Conservation (phyloP, 192 early-diverging fungal genomes). For the Backusella macrospora region DNA sequence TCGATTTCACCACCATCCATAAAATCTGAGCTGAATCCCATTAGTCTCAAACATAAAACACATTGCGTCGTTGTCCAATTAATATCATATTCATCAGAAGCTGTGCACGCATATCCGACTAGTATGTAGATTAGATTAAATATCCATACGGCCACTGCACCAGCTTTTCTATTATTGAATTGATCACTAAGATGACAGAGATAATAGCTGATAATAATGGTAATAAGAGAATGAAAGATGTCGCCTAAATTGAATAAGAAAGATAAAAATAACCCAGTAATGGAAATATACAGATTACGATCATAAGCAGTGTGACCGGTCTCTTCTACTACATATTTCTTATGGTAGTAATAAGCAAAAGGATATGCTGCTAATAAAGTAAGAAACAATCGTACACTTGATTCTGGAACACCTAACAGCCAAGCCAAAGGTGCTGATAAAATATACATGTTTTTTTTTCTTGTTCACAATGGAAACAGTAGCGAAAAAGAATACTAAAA, state of each 20-base stretch:
- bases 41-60: slow-evolving; percentile 61
- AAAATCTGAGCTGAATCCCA: slow-evolving; percentile 64
- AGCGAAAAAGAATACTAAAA: neutral
- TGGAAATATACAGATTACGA: slow-evolving; percentile 50
- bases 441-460: neutral
- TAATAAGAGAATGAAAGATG: slow-evolving; percentile 55
- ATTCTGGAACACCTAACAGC: slow-evolving; percentile 50
- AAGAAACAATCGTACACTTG: slow-evolving; percentile 47
- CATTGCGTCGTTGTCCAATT: slow-evolving; percentile 67
- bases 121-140: slow-evolving; percentile 57
- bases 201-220: slow-evolving; percentile 45
- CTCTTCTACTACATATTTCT: slow-evolving; percentile 29
- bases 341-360: slow-evolving; percentile 46
- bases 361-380: slow-evolving; percentile 52
- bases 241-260: slow-evolving; percentile 52
- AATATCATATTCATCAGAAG: slow-evolving; percentile 58
- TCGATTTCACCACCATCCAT: slow-evolving; percentile 44
- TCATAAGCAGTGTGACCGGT: slow-evolving; percentile 39
- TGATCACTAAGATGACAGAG: slow-evolving; percentile 39
- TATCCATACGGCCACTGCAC: slow-evolving; percentile 42
- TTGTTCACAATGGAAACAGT: neutral
- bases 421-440: slow-evolving; percentile 16
- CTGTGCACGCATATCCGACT: slow-evolving; percentile 45
- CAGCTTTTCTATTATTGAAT: slow-evolving; percentile 37
- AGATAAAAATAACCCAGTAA: slow-evolving; percentile 46